Conservation (phyloP, 225 moss, liverwort and hornwort genomes). For the Lunularia cruciata region DNA sequence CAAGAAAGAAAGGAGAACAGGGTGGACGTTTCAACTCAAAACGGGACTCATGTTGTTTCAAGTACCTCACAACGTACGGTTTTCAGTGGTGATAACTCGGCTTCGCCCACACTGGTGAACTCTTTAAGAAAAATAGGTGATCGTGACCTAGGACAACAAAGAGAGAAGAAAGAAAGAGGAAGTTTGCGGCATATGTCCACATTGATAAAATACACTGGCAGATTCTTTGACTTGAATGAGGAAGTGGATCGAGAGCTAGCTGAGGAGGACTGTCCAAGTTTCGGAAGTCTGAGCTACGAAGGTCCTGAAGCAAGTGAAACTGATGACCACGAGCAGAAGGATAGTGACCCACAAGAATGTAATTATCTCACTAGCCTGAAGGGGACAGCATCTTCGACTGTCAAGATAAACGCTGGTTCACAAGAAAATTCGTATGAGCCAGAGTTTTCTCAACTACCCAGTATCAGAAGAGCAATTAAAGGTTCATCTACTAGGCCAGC, state of each 20-base stretch:
- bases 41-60: not conserved
- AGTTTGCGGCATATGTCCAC: not conserved
- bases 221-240: constrained; percentile 86
- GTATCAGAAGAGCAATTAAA: not conserved
- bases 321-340: not conserved
- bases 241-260: constrained; percentile 75
- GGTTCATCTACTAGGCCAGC: constrained; percentile 20
- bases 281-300: not conserved
- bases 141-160: not conserved
- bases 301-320: not conserved
- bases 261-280: constrained; percentile 32
- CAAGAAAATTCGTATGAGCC: no score
- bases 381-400: no score
- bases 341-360: not conserved
- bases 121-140: not conserved
- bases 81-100: not conserved
- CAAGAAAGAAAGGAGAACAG: not conserved
- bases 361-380: not conserved
- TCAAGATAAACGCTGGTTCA: no score
- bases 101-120: not conserved
- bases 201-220: constrained; percentile 53
- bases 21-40: not conserved
- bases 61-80: not conserved
- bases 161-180: not conserved
- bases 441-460: not conserved